Percentiles rank a stretch among this genome's conserved stretches.
These are phyloP conservation scores for Leptomonas pyrrhocoris DNA, from an alignment of 208 protist genomes.

Conservation along the genomic window DNA sequence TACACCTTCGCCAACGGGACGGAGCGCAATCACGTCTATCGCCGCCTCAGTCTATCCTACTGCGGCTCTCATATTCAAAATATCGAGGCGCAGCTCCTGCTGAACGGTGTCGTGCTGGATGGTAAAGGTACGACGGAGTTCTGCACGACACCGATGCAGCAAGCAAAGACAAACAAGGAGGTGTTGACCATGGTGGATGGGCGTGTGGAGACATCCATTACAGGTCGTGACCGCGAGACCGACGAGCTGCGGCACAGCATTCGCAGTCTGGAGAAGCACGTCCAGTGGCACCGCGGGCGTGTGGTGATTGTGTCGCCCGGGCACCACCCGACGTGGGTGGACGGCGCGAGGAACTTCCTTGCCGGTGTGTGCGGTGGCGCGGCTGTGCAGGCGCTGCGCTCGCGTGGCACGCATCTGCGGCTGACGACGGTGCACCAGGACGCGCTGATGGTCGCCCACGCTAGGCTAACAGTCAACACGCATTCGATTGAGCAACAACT, in stretches of 20 bases:
- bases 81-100: constrained; percentile 19
- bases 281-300: constrained; percentile 90
- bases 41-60: constrained; percentile 14
- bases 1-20: constrained; percentile 97
- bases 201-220: background rate
- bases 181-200: constrained; percentile 14
- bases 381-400: constrained; percentile 28
- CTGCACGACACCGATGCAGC: constrained; percentile 26
- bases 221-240: constrained; percentile 40
- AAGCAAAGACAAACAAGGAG: constrained; percentile 25
- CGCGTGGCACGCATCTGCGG: constrained; percentile 48
- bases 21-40: constrained; percentile 75
- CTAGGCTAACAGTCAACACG: constrained; percentile 55
- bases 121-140: constrained; percentile 24
- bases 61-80: constrained; percentile 19
- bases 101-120: constrained; percentile 21
- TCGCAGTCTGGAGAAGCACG: constrained; percentile 92
- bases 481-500: constrained; percentile 64
- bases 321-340: constrained; percentile 91
- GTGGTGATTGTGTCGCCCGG: constrained; percentile 96
- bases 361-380: constrained; percentile 31
- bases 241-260: constrained; percentile 95
- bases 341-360: constrained; percentile 69
- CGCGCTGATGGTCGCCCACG: constrained; percentile 43
- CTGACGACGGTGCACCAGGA: constrained; percentile 75